Base-by-base conservation (phyloP, 2,329 filamentous ascomycete genomes). In the Helotiales sp. region DNA sequence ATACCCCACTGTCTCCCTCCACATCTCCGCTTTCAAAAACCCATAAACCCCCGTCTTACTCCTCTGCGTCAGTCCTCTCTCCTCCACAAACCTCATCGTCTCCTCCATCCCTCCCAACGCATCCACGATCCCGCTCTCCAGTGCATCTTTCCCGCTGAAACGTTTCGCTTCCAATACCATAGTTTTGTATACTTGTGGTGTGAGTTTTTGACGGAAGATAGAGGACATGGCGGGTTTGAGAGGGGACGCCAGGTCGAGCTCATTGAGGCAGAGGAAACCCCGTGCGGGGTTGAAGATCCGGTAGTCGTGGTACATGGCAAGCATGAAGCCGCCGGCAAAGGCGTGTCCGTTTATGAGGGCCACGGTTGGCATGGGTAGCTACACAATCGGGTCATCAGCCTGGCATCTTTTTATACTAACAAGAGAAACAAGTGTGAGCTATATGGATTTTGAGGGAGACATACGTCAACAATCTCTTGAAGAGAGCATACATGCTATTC, bases 291-390 rank as follows among this genome's bases (percentile, higher is more conserved):
- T 91, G 81, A 92, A 91, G 72, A 96, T 84, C 30, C 93, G 87
- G 81, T 96, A 96, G 80, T 95, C 92, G 79, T 94, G 91, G 79
- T 91, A 88, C 86, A 93, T 92, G 66, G 91, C 87, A 10, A 91
- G 82, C 89, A 96, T 94, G 68, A 94, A 82, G n/a, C 91, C 92
- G 54, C 87, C 92, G 6, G 92, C 93, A 77, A 93, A 96, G 63
- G 89, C 88, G 78, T 96, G 93, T 24, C 92, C 92, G 73, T 93
- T 93, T 63, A 95, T 76, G 8, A 93, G 82, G n/a, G 91, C 89
- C 59, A 96, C 79, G 2, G 92, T 96, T 26, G 92, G 92, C 91
- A 94, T 93, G 15, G 92, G 91, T 89, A 95, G 62, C 82, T 85
- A 60, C 32, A 47, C 24, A 8, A 26, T 22, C 13, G 20, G 24